Evolutionary conservation across 495 filamentous ascomycete species (phyloP), one percentile per base, ranked within the genome.

Genomic region (Aspergillus funiculosus): DNA sequence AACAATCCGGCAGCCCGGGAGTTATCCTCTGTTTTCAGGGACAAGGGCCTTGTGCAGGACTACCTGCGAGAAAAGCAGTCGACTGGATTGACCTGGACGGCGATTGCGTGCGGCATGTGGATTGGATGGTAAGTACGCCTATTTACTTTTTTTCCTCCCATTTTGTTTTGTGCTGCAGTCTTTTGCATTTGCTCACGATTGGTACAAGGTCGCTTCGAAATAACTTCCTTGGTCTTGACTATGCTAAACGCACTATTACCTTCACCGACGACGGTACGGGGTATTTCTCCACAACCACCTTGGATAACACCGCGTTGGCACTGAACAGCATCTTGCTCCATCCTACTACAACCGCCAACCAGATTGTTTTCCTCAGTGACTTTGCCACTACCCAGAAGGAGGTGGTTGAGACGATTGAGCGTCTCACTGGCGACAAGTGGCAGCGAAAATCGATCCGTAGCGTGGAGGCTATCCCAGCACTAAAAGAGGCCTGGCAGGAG

Each of bases 41-140:
- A 51, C 4, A 51, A 51, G 35, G 41, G 48, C 0, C n/a, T 20
- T 3, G 34, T 51, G 28, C 41, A 45, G 28, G 48, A 25, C 14
- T 45, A 51, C 27, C 34, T 51, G 6, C 26, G 35, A 4, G 3
- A n/a, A 2, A 51, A 51, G 22, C 41, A 51, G 22, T 13, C 28
- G 1, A 35, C 4, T 28, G 40, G 41, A 3, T 35, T 51, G 9
- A 51, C 39, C 5, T 51, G 40, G 48, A 51, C 48, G 6, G 34
- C 48, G 0, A 43, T 51, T 40, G 47, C 47, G 1, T 50, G 47
- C 13, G 47, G 39, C 7, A 50, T 50, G 47, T 50, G 47, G 47
- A 39, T 50, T 39, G 47, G 39, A 14, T 50, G 47, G 47, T 50
- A 38, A 5, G 20, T 50, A 48, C 32, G n/a, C n/a, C n/a, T n/a